Evolutionary conservation across 2,329 filamentous ascomycete species (phyloP), one percentile per base, ranked within the genome.

Genomic region (Colletotrichum spinosum): DNA sequence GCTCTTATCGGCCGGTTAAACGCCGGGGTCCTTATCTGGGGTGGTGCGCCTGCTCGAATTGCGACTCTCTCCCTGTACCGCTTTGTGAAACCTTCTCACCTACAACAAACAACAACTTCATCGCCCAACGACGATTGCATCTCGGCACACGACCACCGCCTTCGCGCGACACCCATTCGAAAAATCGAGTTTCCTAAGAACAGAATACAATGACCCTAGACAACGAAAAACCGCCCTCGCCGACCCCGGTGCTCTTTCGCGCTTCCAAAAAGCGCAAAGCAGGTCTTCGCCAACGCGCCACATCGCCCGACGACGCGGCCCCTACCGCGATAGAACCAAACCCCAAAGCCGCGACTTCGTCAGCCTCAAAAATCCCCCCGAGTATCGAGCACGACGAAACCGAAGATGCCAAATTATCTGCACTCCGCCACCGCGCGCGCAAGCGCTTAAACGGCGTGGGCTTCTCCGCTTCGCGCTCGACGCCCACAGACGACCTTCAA

Each of bases 231-330:
- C 56, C 10, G 35, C 55, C 17, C 44, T 35, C 13, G 61, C 69
- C 34, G 58, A 55, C 8, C 46, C 67, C 53, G 33, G 75, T 87
- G 39, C 76, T 85, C 38, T 90, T 90, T 69, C 86, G 87, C 44
- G 79, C 78, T 37, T 72, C 80, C 65, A 90, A 88, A 75, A 90
- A 88, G 76, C 82, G 86, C 73, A 89, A 89, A 72, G 77, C 80
- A 6, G 61, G 57, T 61, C 86, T 88, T 68, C 82, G 87, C 51
- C 86, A 86, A 68, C 84, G 86, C 68, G 69, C 74, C 72, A 49
- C 45, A 60, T 56, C 55, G 4, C 48, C 61, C 42, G 72, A 76
- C 53, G 72, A 76, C 44, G 44, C 17, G 44, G 15, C 15, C 13
- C 15, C 15, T 8, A 46, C 17, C 9, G 61, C 50, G 37, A 58